These are phyloP conservation scores for Cadophora gregata DNA, from an alignment of 2,329 filamentous ascomycete species.

Conservation along the genomic window DNA sequence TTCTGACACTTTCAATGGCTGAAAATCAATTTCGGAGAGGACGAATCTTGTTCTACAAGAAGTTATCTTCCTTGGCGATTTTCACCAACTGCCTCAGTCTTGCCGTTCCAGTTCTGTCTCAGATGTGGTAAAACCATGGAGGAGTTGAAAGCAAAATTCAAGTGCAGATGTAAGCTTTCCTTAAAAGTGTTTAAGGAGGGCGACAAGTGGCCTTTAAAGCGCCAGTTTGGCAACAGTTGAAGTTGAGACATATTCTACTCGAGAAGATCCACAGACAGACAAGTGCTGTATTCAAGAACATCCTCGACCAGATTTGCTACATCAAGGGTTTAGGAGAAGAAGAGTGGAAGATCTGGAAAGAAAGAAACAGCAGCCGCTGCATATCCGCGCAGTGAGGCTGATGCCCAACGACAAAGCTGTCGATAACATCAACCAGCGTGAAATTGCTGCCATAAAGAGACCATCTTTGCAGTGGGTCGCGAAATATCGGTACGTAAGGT, in stretches of 20 bases:
- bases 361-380: constrained; percentile 26
- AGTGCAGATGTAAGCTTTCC: constrained; percentile 20
- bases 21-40: constrained; percentile 39
- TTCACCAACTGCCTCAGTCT: constrained; percentile 42
- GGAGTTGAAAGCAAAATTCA: constrained; percentile 21
- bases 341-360: constrained; percentile 37
- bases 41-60: constrained; percentile 35
- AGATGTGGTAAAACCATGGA: constrained; percentile 30
- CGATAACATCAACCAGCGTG: constrained; percentile 24
- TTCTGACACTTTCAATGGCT: constrained; percentile 43
- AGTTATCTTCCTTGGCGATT: constrained; percentile 41
- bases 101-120: constrained; percentile 38
- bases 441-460: constrained; percentile 12
- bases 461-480: constrained; percentile 29
- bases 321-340: constrained; percentile 25
- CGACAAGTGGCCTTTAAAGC: constrained; percentile 42
- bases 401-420: constrained; percentile 37
- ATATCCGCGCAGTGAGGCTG: constrained; percentile 33
- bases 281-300: constrained; percentile 35
- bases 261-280: constrained; percentile 42
- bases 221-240: constrained; percentile 35
- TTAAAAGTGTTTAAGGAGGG: constrained; percentile 9
- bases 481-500: constrained; percentile 21
- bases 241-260: constrained; percentile 35
- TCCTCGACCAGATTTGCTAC: constrained; percentile 41